Evolutionary conservation across 1,139 yeast species (phyloP).

Genomic region (Diutina pseudorugosa): DNA sequence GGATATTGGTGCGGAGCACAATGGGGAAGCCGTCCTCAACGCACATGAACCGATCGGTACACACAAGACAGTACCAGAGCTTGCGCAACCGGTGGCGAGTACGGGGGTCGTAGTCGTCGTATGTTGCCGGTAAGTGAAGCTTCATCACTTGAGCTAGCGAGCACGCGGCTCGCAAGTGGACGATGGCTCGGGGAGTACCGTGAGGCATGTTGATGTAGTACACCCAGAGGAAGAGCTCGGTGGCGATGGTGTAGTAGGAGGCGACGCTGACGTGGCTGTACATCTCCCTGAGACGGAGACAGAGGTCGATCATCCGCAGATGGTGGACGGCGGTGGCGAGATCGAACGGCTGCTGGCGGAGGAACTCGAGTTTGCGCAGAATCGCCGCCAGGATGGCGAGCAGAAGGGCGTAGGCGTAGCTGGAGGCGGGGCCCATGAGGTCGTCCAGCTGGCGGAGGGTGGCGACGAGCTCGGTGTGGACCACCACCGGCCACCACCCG

Average conservation of each 20-base stretch:
- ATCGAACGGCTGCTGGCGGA: background rate
- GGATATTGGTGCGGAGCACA: background rate
- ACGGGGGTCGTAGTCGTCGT: conserved; percentile 16
- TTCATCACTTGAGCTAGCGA: conserved; percentile 27
- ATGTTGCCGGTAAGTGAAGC: conserved; percentile 20
- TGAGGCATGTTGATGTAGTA: conserved; percentile 22
- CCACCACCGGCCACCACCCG: conserved; percentile 3
- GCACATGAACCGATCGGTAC: conserved; percentile 28
- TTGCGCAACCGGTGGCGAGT: conserved; percentile 24
- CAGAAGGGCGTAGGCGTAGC: background rate
- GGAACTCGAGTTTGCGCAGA: background rate
- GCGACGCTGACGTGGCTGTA: background rate
- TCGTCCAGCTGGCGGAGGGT: background rate
- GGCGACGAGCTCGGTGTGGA: background rate
- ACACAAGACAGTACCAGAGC: conserved; percentile 23
- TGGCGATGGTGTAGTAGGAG: background rate
- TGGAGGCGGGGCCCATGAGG: background rate
- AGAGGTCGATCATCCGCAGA: background rate
- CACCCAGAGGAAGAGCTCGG: conserved; percentile 27
- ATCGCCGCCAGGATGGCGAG: background rate
- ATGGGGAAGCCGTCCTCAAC: conserved; percentile 18
- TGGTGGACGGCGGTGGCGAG: background rate
- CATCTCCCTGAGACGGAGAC: background rate
- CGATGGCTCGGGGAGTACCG: conserved; percentile 17
- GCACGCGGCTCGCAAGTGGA: conserved; percentile 28